These are phyloP conservation scores for Fusarium sp. DNA, from an alignment of 2,329 filamentous ascomycete species.

Conservation along the genomic window DNA sequence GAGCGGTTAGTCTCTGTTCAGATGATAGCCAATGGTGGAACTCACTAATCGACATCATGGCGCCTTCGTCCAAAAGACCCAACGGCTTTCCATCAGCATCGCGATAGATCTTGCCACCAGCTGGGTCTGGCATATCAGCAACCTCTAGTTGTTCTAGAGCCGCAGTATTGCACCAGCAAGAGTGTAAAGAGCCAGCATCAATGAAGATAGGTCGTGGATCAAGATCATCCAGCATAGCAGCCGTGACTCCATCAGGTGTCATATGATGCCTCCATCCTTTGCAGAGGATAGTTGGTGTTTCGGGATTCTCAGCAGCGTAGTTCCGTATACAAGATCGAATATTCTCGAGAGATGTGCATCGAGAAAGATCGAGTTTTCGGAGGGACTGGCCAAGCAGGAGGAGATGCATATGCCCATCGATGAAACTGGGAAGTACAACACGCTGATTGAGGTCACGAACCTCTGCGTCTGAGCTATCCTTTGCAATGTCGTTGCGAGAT, in stretches of 20 bases:
- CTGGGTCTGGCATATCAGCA: conserved; percentile 57
- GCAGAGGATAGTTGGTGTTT: conserved; percentile 60
- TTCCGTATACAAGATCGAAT: conserved; percentile 57
- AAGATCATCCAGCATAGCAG: conserved; percentile 59
- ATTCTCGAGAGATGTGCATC: conserved; percentile 59
- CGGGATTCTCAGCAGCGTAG: conserved; percentile 58
- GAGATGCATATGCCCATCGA: conserved; percentile 68
- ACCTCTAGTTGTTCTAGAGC: conserved; percentile 61
- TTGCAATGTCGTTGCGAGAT: conserved; percentile 24
- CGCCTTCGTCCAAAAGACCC: conserved; percentile 59
- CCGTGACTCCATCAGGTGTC: conserved; percentile 56
- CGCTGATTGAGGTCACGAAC: conserved; percentile 45
- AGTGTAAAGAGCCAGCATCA: conserved; percentile 66
- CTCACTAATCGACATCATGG: conserved; percentile 42
- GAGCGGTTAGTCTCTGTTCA: fast-evolving
- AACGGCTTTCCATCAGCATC: conserved; percentile 57
- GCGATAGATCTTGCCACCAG: conserved; percentile 63
- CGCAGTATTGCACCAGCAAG: conserved; percentile 65
- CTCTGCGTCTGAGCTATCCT: fast-evolving
- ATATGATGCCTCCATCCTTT: conserved; percentile 64
- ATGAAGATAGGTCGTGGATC: conserved; percentile 66
- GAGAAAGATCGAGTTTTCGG: conserved; percentile 60
- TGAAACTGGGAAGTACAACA: conserved; percentile 63
- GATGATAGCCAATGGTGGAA: conserved; percentile 55
- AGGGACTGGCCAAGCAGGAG: conserved; percentile 64